phyloP scores from a whole-genome alignment of 1,139 yeast genomes.

The Geotrichum klebahnii region DNA sequence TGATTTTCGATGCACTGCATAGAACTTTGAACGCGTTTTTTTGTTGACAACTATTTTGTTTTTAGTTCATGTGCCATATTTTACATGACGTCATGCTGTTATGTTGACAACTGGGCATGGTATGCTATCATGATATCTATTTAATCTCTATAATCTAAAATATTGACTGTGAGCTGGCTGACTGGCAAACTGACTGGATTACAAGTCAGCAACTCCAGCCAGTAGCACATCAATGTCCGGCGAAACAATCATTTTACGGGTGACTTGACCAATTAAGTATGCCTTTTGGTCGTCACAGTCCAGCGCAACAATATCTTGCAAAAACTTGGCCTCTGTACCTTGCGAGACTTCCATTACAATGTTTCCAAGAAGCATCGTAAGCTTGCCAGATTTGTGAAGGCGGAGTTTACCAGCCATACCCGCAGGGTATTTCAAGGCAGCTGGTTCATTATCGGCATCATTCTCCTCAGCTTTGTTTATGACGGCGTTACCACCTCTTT shows the following conservation, averaged over 20 bases:
- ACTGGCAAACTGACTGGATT: too few relatives aligned
- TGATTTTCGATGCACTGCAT: too few relatives aligned
- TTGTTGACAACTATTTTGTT: too few relatives aligned
- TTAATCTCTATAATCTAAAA: too few relatives aligned
- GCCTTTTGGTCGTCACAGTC: constrained; percentile 49
- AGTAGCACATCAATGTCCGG: constrained; percentile 39
- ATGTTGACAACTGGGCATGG: too few relatives aligned
- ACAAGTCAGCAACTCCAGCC: constrained; percentile 8
- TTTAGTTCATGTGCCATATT: too few relatives aligned
- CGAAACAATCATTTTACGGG: constrained; percentile 54
- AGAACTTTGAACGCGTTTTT: too few relatives aligned
- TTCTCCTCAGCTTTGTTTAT: constrained; percentile 17
- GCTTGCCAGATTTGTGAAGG: constrained; percentile 75
- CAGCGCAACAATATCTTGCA: constrained; percentile 70
- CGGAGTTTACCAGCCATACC: constrained; percentile 73
- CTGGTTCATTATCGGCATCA: background rate
- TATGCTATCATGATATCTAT: too few relatives aligned
- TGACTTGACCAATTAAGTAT: constrained; percentile 58
- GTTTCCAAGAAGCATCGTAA: constrained; percentile 70
- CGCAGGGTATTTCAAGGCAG: constrained; percentile 27
- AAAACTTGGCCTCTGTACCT: constrained; percentile 69
- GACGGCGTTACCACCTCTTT: constrained; percentile 15
- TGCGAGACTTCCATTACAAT: constrained; percentile 62
- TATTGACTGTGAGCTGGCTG: too few relatives aligned
- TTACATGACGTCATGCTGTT: too few relatives aligned